Evolutionary conservation across 345 rosid species (phyloP), one percentile per base, ranked within the genome.

Genomic region (Geranium rotundifolium): DNA sequence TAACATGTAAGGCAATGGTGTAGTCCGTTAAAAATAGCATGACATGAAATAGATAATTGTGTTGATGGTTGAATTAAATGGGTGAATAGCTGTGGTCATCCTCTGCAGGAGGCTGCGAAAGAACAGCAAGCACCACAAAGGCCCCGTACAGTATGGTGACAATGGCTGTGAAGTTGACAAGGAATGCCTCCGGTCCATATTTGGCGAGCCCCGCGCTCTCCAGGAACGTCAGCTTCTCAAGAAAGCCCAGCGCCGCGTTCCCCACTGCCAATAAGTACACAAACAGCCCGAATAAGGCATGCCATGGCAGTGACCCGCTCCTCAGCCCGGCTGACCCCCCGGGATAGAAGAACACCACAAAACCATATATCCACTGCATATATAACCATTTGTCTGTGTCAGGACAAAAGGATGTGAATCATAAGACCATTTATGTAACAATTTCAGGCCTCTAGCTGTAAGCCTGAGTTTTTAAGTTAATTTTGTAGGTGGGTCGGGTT

Each of bases 191-290:
- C 0, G 95, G 3, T 1, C 97, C 91, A 23, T 79, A 88, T 71
- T 86, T 95, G 5, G 78, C 85, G 13, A 95, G 69, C 1, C 92
- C 91, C 14, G 87, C 72, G 70, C 6, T 80, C 85, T 95, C 93
- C 2, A 95, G 76, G 81, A 95, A 88, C 1, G 97, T 90, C 7
- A 95, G 82, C 83, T 95, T 90, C 75, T 95, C 99, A 65, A 88
- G 71, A 63, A 81, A 82, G 59, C 97, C 99, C 12, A 95, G 37
- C 3, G 82, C 61, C 0, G 96, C 95, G 52, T 79, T 95, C 56
- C 73, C 84, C 7, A 86, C 83, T 0, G 95, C 97, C 62, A 88
- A 66, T 4, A 67, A 8, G 58, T 80, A 87, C 13, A 69, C 83
- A 19, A 86, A 77, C n/a, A 87, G 57, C 54, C 98, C 97, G 17